phyloP scores from a whole-genome alignment of 1,284 basidiomycete genomes.

The Sparassis latifolia region DNA sequence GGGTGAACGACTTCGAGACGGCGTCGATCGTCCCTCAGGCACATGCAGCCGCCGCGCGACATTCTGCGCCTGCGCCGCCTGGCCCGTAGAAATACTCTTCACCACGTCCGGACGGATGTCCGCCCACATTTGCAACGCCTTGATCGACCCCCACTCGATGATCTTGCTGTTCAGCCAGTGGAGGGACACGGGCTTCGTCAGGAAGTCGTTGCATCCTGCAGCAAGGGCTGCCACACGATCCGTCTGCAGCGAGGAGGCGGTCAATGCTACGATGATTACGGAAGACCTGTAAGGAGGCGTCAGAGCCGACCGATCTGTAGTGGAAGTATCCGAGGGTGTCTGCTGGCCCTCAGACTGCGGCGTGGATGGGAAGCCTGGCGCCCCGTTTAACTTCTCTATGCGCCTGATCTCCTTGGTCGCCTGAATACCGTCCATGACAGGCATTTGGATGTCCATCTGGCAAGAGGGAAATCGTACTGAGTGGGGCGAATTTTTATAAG shows the following conservation, averaged over 20 bases:
- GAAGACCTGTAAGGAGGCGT: constrained; percentile 78
- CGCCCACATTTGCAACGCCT: constrained; percentile 84
- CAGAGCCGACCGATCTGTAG: constrained; percentile 30
- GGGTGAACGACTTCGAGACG: constrained; percentile 27
- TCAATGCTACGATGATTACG: constrained; percentile 98
- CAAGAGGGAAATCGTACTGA: neutral
- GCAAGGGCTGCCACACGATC: constrained; percentile 95
- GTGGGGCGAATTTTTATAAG: neutral
- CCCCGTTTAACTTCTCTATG: constrained; percentile 68
- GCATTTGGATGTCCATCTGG: constrained; percentile 99
- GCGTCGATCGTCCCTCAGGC: constrained; percentile 45
- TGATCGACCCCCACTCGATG: constrained; percentile 95
- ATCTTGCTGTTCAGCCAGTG: constrained; percentile 98
- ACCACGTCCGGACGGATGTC: constrained; percentile 63
- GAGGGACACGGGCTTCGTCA: constrained; percentile 95
- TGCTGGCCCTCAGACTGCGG: constrained; percentile 50
- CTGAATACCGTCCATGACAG: constrained; percentile 96
- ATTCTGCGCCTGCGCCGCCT: constrained; percentile 55
- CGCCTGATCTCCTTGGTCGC: constrained; percentile 95
- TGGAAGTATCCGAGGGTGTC: constrained; percentile 46
- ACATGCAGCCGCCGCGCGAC: constrained; percentile 66
- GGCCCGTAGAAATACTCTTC: constrained; percentile 46
- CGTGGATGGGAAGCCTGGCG: constrained; percentile 67
- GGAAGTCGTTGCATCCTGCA: constrained; percentile 98
- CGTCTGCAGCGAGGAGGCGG: constrained; percentile 87